A percentile compares a stretch with the other conserved stretches of the same genome.
Evolutionary conservation across 176 grass and related monocot genomes (phyloP).

Genomic region (Hordeum vulgare): DNA sequence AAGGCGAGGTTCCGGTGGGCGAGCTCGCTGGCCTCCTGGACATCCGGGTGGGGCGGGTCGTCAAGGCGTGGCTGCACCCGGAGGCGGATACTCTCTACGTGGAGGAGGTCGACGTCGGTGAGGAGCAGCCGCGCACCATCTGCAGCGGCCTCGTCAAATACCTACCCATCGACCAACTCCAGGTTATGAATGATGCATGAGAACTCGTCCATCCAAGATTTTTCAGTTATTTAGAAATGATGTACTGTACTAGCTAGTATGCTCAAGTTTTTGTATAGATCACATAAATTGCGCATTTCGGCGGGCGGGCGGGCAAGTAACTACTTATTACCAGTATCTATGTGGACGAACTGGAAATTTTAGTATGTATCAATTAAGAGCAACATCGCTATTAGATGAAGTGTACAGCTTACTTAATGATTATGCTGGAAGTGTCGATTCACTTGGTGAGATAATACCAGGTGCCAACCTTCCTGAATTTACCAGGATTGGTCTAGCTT

Average conservation of each 20-base stretch:
- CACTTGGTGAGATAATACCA: not conserved
- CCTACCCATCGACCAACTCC: slow-evolving; percentile 62
- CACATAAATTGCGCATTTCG: not conserved
- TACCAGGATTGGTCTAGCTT: not conserved
- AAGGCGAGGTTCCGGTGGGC: slow-evolving; percentile 34
- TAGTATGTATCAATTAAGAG: not conserved
- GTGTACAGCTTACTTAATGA: not conserved
- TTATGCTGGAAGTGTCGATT: not conserved
- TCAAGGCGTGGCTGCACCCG: slow-evolving; percentile 84
- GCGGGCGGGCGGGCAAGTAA: not conserved
- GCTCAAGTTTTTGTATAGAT: not conserved
- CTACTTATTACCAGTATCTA: not conserved
- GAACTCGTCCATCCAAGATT: not conserved
- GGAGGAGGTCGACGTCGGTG: slow-evolving; percentile 88
- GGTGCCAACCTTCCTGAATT: not conserved
- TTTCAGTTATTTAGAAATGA: not conserved
- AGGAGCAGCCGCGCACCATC: slow-evolving; percentile 75
- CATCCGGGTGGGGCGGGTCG: slow-evolving; percentile 69
- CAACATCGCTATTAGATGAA: not conserved
- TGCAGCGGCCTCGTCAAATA: slow-evolving; percentile 91
- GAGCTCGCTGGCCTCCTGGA: slow-evolving; percentile 59
- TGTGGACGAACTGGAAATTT: not conserved
- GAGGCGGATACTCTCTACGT: slow-evolving; percentile 87
- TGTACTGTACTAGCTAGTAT: not conserved
- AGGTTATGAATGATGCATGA: slow-evolving; percentile 32